Conservation (phyloP, 495 filamentous ascomycete genomes). For the Rostrohypoxylon terebratum region DNA sequence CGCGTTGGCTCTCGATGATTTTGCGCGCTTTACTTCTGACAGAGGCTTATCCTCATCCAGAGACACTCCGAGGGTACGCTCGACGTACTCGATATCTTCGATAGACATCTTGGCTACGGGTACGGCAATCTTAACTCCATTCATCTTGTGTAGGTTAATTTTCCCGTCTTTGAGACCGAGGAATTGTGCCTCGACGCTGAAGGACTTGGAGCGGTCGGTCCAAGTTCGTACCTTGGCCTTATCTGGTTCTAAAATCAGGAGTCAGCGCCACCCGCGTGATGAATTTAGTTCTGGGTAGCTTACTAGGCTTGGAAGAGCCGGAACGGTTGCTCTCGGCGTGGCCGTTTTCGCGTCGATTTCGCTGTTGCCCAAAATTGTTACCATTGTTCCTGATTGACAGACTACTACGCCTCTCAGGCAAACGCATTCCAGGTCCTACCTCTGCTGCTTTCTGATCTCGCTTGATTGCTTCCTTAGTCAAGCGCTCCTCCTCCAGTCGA, state of each 20-base stretch:
- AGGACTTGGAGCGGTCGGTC: conserved; percentile 94
- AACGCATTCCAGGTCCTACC: conserved; percentile 79
- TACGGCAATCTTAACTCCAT: conserved; percentile 98
- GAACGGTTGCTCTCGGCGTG: conserved; percentile 58
- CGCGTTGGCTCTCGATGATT: conserved; percentile 44
- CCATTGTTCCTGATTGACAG: conserved; percentile 66
- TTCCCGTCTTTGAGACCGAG: conserved; percentile 93
- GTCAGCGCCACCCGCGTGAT: background rate
- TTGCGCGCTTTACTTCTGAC: conserved; percentile 74
- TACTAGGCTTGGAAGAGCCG: conserved; percentile 76
- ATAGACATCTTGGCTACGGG: conserved; percentile 94
- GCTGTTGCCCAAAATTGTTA: conserved; percentile 73
- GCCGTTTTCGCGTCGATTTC: conserved; percentile 75
- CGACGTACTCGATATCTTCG: conserved; percentile 94
- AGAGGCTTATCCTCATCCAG: conserved; percentile 97
- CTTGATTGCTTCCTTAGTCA: conserved; percentile 79
- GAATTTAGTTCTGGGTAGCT: conserved; percentile 51
- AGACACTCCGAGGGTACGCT: conserved; percentile 84
- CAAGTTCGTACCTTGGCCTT: conserved; percentile 85
- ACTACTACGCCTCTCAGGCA: conserved; percentile 77
- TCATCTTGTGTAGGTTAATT: conserved; percentile 97
- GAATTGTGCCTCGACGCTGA: conserved; percentile 98
- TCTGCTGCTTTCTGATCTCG: conserved; percentile 71
- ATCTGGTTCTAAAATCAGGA: conserved; percentile 75
- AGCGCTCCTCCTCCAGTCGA: conserved; percentile 80